These are phyloP conservation scores for Tanacetum coccineum DNA, from an alignment of 129 eudicot genomes.

Conservation along the genomic window DNA sequence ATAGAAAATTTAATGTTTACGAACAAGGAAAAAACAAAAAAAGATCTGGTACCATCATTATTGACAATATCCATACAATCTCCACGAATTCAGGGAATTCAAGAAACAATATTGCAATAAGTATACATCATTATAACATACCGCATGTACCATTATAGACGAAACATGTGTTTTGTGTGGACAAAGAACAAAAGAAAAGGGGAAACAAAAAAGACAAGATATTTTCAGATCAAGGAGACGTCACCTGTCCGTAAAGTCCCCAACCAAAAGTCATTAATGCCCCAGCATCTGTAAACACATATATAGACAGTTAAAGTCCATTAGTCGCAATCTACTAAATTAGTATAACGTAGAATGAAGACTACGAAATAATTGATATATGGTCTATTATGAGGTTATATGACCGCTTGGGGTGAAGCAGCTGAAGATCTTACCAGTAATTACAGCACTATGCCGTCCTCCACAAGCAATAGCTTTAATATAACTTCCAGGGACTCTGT, in stretches of 20 bases:
- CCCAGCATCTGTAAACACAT: constrained; percentile 75
- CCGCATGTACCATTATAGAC: neutral
- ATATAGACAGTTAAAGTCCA: constrained; percentile 13
- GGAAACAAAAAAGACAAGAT: neutral
- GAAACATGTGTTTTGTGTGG: neutral
- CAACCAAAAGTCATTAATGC: constrained; percentile 90
- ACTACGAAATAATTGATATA: neutral
- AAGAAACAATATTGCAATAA: neutral
- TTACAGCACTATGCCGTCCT: constrained; percentile 91
- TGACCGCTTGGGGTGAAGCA: too few species aligned
- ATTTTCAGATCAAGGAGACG: neutral
- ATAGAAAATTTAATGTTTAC: constrained; percentile 1
- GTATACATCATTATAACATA: too few species aligned
- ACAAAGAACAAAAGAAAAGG: neutral
- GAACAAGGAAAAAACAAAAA: neutral
- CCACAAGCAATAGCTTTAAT: constrained; percentile 94
- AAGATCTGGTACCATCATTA: constrained; percentile 13
- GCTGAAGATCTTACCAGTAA: constrained; percentile 57
- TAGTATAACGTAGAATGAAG: too few species aligned
- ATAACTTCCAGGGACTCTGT: constrained; percentile 81
- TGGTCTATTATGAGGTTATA: neutral
- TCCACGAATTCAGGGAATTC: constrained; percentile 5
- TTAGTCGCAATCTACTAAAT: too few species aligned
- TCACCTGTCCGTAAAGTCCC: constrained; percentile 98
- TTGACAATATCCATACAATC: constrained; percentile 12